Percentiles rank a stretch among this genome's conserved stretches.
Evolutionary conservation across 2,329 filamentous ascomycete genomes (phyloP).

Genomic region (Pseudogymnoascus sp.): DNA sequence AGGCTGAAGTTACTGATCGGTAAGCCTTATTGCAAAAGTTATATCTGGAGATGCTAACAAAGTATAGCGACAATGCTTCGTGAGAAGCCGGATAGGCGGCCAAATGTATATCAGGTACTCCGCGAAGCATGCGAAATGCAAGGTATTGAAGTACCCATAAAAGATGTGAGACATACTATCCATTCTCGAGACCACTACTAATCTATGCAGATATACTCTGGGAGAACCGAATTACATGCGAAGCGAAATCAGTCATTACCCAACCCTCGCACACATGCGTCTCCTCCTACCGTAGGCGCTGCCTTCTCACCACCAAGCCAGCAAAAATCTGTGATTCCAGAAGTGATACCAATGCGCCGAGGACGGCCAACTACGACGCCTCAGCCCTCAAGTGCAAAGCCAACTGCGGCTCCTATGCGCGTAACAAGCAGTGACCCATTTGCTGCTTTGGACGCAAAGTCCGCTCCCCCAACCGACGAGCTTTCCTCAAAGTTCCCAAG

Average conservation of each 20-base stretch:
- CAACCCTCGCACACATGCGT: slow-evolving; percentile 25
- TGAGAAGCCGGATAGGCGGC: slow-evolving; percentile 67
- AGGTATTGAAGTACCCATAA: slow-evolving; percentile 75
- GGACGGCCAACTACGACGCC: slow-evolving; percentile 59
- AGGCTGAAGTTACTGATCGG: slow-evolving; percentile 83
- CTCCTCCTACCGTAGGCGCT: slow-evolving; percentile 66
- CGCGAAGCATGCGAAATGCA: slow-evolving; percentile 84
- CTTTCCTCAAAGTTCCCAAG: slow-evolving; percentile 80
- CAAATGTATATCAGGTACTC: slow-evolving; percentile 91
- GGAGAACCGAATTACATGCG: slow-evolving; percentile 52
- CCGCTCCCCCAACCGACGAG: slow-evolving; percentile 60
- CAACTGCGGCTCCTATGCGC: slow-evolving; percentile 61
- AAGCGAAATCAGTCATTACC: slow-evolving; percentile 51
- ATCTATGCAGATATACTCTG: slow-evolving; percentile 59
- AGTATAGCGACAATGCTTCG: slow-evolving; percentile 74
- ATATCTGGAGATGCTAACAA: slow-evolving; percentile 13
- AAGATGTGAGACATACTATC: slow-evolving; percentile 60
- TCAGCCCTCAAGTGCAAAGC: slow-evolving; percentile 41
- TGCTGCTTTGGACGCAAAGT: slow-evolving; percentile 71
- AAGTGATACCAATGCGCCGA: slow-evolving; percentile 89
- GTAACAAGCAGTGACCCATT: slow-evolving; percentile 76
- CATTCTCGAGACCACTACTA: slow-evolving; percentile 14
- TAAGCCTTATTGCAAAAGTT: slow-evolving; percentile 36
- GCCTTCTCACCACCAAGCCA: slow-evolving; percentile 70
- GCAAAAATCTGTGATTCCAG: slow-evolving; percentile 67